phyloP scores from a whole-genome alignment of 179 eudicot genomes.

The Drosera spatulata region DNA sequence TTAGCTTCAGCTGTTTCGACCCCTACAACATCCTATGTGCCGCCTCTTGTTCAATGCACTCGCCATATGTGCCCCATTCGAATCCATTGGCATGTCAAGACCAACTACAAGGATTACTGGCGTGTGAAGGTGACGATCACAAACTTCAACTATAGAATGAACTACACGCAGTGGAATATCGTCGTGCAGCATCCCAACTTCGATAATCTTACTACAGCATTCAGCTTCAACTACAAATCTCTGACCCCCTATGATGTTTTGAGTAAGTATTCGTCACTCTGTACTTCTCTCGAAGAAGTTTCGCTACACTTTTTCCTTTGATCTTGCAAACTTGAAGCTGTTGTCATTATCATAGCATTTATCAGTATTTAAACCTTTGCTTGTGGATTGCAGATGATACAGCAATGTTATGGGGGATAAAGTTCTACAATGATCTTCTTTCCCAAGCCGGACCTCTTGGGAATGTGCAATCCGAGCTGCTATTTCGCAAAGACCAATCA shows the following conservation, averaged over 20 bases:
- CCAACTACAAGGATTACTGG: slow-evolving; percentile 40
- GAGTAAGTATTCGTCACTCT: slow-evolving; percentile 20
- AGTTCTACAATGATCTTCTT: slow-evolving; percentile 35
- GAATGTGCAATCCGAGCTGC: slow-evolving; percentile 32
- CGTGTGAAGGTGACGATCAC: slow-evolving; percentile 35
- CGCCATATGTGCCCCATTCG: slow-evolving; percentile 38
- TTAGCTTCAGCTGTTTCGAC: slow-evolving; percentile 30
- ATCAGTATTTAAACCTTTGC: not conserved
- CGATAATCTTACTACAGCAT: slow-evolving; percentile 26
- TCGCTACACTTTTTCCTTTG: not conserved
- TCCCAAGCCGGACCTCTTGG: slow-evolving; percentile 36
- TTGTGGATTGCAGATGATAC: slow-evolving; percentile 26
- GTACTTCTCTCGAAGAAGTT: not conserved
- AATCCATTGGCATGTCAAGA: slow-evolving; percentile 38
- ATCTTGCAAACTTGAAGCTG: slow-evolving; percentile 3
- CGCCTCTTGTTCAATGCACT: slow-evolving; percentile 31
- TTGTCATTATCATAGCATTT: not conserved
- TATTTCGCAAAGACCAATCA: slow-evolving; percentile 32
- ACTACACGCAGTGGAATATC: slow-evolving; percentile 34
- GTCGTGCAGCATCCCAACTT: slow-evolving; percentile 41
- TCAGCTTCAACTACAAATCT: slow-evolving; percentile 37
- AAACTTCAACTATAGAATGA: slow-evolving; percentile 35
- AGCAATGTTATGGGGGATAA: slow-evolving; percentile 30
- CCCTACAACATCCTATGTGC: slow-evolving; percentile 9
- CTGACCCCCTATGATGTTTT: slow-evolving; percentile 32